Percentiles rank a stretch among this genome's conserved stretches.
phyloP scores from a whole-genome alignment of 306 rosid genomes.

The Vigna unguiculata region DNA sequence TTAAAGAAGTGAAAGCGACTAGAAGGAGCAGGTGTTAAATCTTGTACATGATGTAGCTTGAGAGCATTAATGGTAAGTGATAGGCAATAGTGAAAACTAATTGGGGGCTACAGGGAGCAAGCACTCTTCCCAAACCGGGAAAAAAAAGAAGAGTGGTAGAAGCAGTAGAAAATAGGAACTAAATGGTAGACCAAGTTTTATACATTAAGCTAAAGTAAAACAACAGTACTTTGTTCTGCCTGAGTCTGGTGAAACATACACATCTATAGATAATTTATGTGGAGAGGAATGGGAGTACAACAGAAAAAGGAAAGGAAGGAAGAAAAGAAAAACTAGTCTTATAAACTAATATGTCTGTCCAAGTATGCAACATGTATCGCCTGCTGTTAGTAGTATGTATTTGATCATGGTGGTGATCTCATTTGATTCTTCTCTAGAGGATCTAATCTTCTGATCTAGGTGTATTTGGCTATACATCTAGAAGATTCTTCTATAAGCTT shows the following conservation, averaged over 20 bases:
- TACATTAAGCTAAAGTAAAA: slow-evolving; percentile 44
- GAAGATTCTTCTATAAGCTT: slow-evolving; percentile 73
- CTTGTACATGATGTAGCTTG: slow-evolving; percentile 19
- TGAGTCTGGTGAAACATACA: slow-evolving; percentile 60
- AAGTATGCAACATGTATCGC: slow-evolving; percentile 75
- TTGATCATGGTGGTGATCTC: slow-evolving; percentile 57
- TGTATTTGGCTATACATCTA: slow-evolving; percentile 90
- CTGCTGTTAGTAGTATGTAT: slow-evolving; percentile 96
- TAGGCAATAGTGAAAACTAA: slow-evolving; percentile 3
- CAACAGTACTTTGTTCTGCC: slow-evolving; percentile 50
- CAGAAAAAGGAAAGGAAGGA: slow-evolving; percentile 46
- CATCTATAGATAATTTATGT: slow-evolving; percentile 36
- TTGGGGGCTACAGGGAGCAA: slow-evolving; percentile 3
- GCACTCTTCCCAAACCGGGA: neutral
- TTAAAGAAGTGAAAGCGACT: slow-evolving; percentile 3
- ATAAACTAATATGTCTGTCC: slow-evolving; percentile 67
- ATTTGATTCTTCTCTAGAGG: slow-evolving; percentile 63
- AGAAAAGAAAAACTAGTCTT: slow-evolving; percentile 55
- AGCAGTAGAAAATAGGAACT: slow-evolving; percentile 30
- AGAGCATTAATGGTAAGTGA: neutral
- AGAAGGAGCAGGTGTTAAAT: neutral
- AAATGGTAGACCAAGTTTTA: slow-evolving; percentile 31
- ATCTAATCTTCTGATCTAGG: slow-evolving; percentile 80
- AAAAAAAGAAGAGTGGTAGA: neutral
- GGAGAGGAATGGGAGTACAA: slow-evolving; percentile 34